Evolutionary conservation across 2,329 filamentous ascomycete genomes (phyloP), one percentile per base, ranked within the genome.

Genomic region (Cladorrhinum sp.): DNA sequence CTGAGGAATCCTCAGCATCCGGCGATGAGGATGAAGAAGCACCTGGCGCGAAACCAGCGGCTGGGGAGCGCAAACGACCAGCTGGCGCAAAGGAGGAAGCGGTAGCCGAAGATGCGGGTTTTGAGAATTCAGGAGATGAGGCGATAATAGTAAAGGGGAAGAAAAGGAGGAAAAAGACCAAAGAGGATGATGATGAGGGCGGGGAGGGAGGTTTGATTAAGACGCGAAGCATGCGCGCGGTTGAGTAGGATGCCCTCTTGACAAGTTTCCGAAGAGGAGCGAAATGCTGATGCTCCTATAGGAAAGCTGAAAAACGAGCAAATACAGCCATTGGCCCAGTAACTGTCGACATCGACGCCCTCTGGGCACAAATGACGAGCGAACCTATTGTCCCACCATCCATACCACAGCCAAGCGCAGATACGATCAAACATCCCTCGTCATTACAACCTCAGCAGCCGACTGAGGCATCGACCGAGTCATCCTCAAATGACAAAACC

Each of bases 91-190:
- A 66, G 2, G 73, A 78, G 1, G 75, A 78, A 3, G 10, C 41
- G 41, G 41, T 22, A 45, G 75, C 72, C 1, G 75, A 77, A 36
- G 79, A 82, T 64, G 77, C 76, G 0, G 84, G 79, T 1, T 84
- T 85, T 62, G 82, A 85, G 61, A 88, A 88, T 65, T 91, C 88
- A 0, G 88, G 88, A n/a, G 88, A 91, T 68, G 88, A 91, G 68
- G 81, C 82, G 0, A 82, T 90, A 58, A 87, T 91, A 66, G 77
- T 82, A 50, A 86, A 81, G 65, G 86, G 82, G 18, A 84, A 81
- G 68, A 78, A 76, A 70, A 83, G 78, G 69, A 73, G 72, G 48
- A 81, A 78, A 68, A 78, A 76, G 66, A 77, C 74, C 58, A 70
- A 74, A 64, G 54, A 65, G 1, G 70, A 70, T 1, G 80, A 81